Conservation (phyloP, 2,329 filamentous ascomycete genomes). For the Scedosporium dehoogii region DNA sequence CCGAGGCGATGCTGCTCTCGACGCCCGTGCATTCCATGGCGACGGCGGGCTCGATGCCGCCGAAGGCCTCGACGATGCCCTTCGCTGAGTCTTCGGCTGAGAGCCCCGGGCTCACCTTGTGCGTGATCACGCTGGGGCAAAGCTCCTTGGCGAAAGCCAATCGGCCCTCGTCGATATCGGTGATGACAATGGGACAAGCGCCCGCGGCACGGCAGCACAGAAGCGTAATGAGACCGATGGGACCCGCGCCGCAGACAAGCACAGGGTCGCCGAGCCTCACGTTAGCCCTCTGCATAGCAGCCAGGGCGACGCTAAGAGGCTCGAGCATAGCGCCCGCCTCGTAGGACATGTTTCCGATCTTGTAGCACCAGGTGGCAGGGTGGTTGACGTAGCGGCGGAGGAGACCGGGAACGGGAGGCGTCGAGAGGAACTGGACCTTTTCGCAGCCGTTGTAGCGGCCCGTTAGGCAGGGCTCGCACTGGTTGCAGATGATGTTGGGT, state of each 20-base stretch:
- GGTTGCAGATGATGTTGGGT: slow-evolving; percentile 85
- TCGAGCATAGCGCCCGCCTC: slow-evolving; percentile 88
- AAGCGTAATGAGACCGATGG: slow-evolving; percentile 83
- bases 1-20: slow-evolving; percentile 75
- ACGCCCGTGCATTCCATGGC: slow-evolving; percentile 92
- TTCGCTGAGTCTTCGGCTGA: slow-evolving; percentile 62
- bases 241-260: slow-evolving; percentile 83
- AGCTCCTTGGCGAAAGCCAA: slow-evolving; percentile 77
- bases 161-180: slow-evolving; percentile 83
- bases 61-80: slow-evolving; percentile 58
- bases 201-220: slow-evolving; percentile 79
- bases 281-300: slow-evolving; percentile 74
- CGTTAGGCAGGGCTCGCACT: slow-evolving; percentile 82
- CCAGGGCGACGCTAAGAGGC: slow-evolving; percentile 79
- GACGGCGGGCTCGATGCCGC: slow-evolving; percentile 70
- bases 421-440: slow-evolving; percentile 75
- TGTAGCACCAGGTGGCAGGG: slow-evolving; percentile 90
- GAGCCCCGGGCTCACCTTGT: slow-evolving; percentile 58
- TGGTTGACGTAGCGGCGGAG: slow-evolving; percentile 91
- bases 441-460: slow-evolving; percentile 95
- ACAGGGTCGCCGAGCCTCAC: slow-evolving; percentile 78
- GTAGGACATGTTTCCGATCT: slow-evolving; percentile 84
- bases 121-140: slow-evolving; percentile 68
- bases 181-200: slow-evolving; percentile 84
- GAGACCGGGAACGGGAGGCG: slow-evolving; percentile 78